Percentiles rank a stretch among this genome's conserved stretches.
Evolutionary conservation across 2,329 filamentous ascomycete species (phyloP).

Genomic region (Thelonectria olida): DNA sequence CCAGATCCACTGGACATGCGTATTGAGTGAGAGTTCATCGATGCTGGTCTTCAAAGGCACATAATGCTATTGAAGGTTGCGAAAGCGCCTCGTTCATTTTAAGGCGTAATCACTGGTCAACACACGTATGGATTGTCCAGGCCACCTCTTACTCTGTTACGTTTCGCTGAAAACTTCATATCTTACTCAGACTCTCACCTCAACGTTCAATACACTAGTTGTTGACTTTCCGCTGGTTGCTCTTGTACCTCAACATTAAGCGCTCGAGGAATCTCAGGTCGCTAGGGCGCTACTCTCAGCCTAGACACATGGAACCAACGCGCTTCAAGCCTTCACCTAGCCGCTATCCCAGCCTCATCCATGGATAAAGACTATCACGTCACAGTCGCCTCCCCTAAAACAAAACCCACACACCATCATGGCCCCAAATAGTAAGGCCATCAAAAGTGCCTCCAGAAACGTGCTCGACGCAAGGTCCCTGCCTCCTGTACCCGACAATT

Average conservation of each 20-base stretch:
- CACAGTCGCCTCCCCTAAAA: neutral
- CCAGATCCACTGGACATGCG: neutral
- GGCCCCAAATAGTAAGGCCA: constrained; percentile 7
- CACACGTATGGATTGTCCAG: no score
- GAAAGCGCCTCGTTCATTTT: no score
- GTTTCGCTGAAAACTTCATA: neutral
- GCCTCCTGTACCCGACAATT: neutral
- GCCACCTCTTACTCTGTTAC: no score
- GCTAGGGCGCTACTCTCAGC: neutral
- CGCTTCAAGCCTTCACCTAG: neutral
- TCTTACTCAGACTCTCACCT: neutral
- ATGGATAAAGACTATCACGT: neutral
- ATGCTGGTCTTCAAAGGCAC: neutral
- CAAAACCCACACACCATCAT: constrained; percentile 7
- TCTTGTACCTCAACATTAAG: neutral
- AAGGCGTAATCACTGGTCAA: no score
- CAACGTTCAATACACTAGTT: neutral
- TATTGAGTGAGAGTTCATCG: neutral
- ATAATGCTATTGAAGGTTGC: neutral
- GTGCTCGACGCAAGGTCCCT: constrained; percentile 4
- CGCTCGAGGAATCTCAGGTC: neutral
- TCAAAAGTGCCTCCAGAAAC: constrained; percentile 13
- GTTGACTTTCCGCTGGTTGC: neutral
- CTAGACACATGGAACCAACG: neutral
- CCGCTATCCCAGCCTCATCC: neutral